Evolutionary conservation across 202 grass and related monocot species (phyloP), one percentile per base, ranked within the genome.

Genomic region (Panicum hallii): DNA sequence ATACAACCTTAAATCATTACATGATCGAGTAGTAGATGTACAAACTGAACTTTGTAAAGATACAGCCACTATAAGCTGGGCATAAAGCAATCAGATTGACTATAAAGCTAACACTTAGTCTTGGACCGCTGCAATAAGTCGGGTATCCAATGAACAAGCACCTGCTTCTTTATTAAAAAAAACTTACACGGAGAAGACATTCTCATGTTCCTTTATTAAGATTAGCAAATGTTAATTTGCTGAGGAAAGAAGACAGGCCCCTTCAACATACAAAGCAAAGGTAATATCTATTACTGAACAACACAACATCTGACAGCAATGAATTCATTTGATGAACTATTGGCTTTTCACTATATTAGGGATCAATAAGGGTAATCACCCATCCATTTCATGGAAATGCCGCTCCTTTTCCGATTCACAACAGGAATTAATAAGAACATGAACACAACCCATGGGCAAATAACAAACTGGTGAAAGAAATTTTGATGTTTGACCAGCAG

Each of bases 401-500:
- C 28, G 9, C 60, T 38, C 30, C 46, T n/a, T 53, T 60, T 63
- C 50, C 5, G 11, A 79, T 49, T 54, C 70, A 79, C 74, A 72
- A 72, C 34, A 66, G 14, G 28, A 55, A 32, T 38, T 52, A 46
- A 47, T 47, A 72, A 70, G 45, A 47, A 56, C 45, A 77, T 15
- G 45, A 19, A 71, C 62, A 14, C 54, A 57, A 42, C 32, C 14
- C 52, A 70, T 23, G 2, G 54, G 72, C 55, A 77, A 72, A 66
- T 82, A 70, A 70, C 12, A 68, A 38, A 65, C 40, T 26, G n/a
- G 20, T 81, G 77, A 70, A 60, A 41, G 38, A 57, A 71, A 48
- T 43, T 36, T 14, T 52, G 34, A 75, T 79, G 83, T 81, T 81
- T 77, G 36, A 49, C 55, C 79, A 55, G 40, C 44, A 68, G n/a